Conservation (phyloP, 164 flowering plant genomes). For the Sextonia rubra region DNA sequence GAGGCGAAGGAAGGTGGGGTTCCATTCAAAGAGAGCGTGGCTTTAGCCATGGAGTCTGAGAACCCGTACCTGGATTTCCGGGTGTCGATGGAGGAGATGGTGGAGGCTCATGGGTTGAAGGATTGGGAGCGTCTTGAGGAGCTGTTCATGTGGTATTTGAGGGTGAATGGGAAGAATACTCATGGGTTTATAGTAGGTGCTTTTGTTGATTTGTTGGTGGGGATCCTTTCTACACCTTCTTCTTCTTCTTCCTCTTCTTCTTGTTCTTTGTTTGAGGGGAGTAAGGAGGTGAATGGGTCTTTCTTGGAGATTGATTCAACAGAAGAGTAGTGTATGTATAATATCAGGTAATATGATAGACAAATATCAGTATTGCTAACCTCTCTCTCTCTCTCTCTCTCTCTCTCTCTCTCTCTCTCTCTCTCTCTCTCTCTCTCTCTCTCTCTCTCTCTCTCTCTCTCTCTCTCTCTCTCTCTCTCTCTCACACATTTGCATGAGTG, state of each 20-base stretch:
- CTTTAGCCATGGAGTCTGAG: conserved; percentile 56
- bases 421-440: no score
- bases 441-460: conserved; percentile 6
- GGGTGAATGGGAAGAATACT: conserved; percentile 50
- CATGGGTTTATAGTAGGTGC: conserved; percentile 72
- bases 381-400: not conserved
- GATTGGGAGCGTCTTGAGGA: conserved; percentile 72
- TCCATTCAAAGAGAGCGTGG: conserved; percentile 47
- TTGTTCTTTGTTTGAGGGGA: conserved; percentile 1
- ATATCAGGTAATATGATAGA: conserved; percentile 6
- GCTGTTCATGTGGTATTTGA: conserved; percentile 65
- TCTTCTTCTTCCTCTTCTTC: conserved; percentile 1
- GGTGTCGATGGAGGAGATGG: conserved; percentile 87
- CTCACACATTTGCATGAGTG: no score
- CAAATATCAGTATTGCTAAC: not conserved
- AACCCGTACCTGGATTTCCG: conserved; percentile 71
- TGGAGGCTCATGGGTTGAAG: conserved; percentile 59
- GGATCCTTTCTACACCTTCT: conserved; percentile 18
- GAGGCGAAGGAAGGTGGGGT: conserved; percentile 26
- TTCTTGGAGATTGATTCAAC: conserved; percentile 10
- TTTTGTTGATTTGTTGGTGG: conserved; percentile 69
- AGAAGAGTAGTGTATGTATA: conserved; percentile 17
- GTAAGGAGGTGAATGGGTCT: not conserved
- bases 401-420: not conserved
- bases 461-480: not conserved